phyloP scores from a whole-genome alignment of 176 grass and related monocot genomes.

The Oropetium thomaeum region DNA sequence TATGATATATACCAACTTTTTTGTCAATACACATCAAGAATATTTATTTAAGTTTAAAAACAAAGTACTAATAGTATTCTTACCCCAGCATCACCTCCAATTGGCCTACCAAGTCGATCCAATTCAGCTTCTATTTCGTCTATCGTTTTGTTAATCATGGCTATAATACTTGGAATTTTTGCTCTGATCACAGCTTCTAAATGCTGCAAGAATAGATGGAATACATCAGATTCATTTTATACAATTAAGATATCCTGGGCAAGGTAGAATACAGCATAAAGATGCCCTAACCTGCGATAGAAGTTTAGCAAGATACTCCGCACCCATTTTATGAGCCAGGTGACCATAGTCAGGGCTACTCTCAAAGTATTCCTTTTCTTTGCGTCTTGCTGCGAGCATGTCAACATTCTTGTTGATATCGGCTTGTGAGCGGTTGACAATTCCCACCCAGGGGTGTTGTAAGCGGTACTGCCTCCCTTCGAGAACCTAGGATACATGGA shows the following conservation, averaged over 20 bases:
- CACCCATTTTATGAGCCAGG: constrained; percentile 98
- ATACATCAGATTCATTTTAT: constrained; percentile 20
- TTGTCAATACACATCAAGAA: not conserved
- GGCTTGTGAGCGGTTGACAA: constrained; percentile 99
- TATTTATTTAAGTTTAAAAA: not conserved
- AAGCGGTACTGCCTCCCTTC: constrained; percentile 97
- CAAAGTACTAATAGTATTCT: constrained; percentile 19
- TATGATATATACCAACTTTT: constrained; percentile 6
- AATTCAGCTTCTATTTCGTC: constrained; percentile 99
- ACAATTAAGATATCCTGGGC: not conserved
- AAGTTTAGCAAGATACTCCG: constrained; percentile 97
- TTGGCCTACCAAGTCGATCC: constrained; percentile 88
- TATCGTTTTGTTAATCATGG: constrained; percentile 98
- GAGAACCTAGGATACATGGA: constrained; percentile 61
- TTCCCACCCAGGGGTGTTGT: constrained; percentile 95
- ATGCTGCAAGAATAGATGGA: constrained; percentile 60
- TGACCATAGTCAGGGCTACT: constrained; percentile 95
- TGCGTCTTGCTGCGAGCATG: constrained; percentile 85
- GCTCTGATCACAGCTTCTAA: constrained; percentile 89
- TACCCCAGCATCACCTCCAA: constrained; percentile 95
- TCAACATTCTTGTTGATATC: constrained; percentile 99
- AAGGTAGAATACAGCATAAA: constrained; percentile 2
- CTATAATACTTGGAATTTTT: constrained; percentile 92
- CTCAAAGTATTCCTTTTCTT: constrained; percentile 95
- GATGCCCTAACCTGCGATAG: constrained; percentile 68